Percentiles rank a stretch among this genome's conserved stretches.
Evolutionary conservation across 257 asterid genomes (phyloP).

Genomic region (Capsicum baccatum): DNA sequence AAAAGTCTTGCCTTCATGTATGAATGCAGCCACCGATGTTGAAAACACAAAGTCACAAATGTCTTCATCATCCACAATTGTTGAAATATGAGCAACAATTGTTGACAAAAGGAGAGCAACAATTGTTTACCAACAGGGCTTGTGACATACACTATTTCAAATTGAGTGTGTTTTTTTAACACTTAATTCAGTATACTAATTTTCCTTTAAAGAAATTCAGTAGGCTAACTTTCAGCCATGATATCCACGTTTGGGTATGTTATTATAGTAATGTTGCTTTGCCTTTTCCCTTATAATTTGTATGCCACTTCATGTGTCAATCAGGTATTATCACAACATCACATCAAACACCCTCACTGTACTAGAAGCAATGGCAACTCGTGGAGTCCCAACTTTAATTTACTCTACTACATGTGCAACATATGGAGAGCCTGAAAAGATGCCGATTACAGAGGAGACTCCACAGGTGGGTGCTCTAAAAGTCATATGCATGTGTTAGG

Average conservation of each 20-base stretch:
- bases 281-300: slow-evolving; percentile 10
- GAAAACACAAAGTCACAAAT: no score
- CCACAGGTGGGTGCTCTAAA: slow-evolving; percentile 54
- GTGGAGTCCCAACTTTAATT: slow-evolving; percentile 69
- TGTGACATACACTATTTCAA: background rate
- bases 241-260: no score
- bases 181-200: background rate
- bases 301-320: slow-evolving; percentile 31
- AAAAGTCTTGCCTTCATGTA: no score
- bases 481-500: background rate
- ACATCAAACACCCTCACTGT: slow-evolving; percentile 85
- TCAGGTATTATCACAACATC: slow-evolving; percentile 95
- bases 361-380: slow-evolving; percentile 77
- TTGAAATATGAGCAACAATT: no score
- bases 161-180: background rate
- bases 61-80: no score
- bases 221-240: background rate
- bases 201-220: background rate
- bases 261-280: background rate
- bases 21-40: no score
- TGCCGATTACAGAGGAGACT: slow-evolving; percentile 87
- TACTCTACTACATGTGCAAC: slow-evolving; percentile 95
- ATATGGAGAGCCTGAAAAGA: slow-evolving; percentile 85
- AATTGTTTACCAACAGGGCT: no score
- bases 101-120: no score